Conservation (phyloP, 73 alveolate species). For the Tetrahymena elliotti region DNA sequence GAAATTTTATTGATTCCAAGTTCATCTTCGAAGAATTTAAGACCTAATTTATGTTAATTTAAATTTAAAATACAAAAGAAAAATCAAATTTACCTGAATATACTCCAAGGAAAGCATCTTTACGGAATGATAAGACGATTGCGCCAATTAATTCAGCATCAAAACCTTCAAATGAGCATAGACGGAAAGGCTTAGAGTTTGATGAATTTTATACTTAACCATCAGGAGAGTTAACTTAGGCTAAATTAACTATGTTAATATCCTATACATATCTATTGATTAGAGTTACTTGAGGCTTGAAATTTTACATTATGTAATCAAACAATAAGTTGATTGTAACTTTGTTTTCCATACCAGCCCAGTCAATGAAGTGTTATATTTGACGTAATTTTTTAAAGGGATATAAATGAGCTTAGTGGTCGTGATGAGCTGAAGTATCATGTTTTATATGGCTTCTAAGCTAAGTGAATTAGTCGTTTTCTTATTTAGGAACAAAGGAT, state of each 20-base stretch:
- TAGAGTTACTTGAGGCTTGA: background rate
- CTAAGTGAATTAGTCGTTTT: background rate
- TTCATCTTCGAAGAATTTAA: constrained; percentile 73
- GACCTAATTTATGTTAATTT: background rate
- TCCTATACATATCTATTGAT: background rate
- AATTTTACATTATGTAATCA: background rate
- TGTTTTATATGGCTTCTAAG: background rate
- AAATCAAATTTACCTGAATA: constrained; percentile 29
- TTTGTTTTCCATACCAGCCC: background rate
- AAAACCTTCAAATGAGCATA: background rate
- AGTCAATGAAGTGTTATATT: background rate
- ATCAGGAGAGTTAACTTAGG: background rate
- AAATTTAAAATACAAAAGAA: background rate
- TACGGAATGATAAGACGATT: constrained; percentile 57
- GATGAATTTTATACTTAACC: background rate
- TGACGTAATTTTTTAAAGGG: background rate
- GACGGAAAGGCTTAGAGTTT: background rate
- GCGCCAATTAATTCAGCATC: constrained; percentile 28
- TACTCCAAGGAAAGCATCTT: constrained; percentile 58
- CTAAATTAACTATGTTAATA: background rate
- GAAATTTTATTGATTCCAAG: constrained; percentile 57
- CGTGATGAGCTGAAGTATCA: background rate
- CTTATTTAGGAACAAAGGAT: background rate
- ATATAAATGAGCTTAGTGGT: background rate
- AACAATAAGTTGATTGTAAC: background rate